Base-by-base conservation (phyloP, 805 yeast genomes). In the Suhomyces vadensis region DNA sequence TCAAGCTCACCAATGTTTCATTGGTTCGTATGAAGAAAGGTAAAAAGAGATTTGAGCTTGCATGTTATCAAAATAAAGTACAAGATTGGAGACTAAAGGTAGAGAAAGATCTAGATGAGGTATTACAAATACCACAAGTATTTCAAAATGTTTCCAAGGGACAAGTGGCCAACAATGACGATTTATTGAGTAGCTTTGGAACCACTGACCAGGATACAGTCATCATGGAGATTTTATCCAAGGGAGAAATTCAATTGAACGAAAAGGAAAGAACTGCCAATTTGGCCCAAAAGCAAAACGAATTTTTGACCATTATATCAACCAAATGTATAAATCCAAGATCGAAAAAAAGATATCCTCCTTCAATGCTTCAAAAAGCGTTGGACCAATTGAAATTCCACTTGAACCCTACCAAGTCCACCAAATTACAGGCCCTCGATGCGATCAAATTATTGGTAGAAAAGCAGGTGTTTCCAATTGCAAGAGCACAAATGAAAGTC, bases 21-120 rank as follows among this genome's bases (percentile, higher is more conserved):
- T 73, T 92, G 46, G 97, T 94, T 37, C 77, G 94, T 37, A 82
- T 94, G 81, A 87, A 85, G 56, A 90, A 88, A 62, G 97, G 91
- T 33, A 89, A 88, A 61, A 87, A 88, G 64, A 73, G 97, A 52
- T 94, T 90, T 56, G 99, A 94, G 65, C 78, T 94, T 36, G 98
- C 98, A 0, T 94, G 99, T 60, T 94, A 94, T 63, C 96, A 88
- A 59, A 94, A 94, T 58, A 94, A 94, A 60, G 97, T 94, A 4
- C 98, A 92, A 63, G 99, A 94, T 63, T 94, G 90, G 81, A 75
- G 97, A 54, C 77, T 79, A 49, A 87, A 85, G 46, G 82, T 87
- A 5, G 99, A 94, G 59, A 92, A 88, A 54, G 97, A 94, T 61
- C 63, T 94, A 6, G 98, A 94, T 67, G 99, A 94, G 60, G 99